Evolutionary conservation across 2,329 filamentous ascomycete genomes (phyloP), one percentile per base, ranked within the genome.

Genomic region (Beauveria sp.): DNA sequence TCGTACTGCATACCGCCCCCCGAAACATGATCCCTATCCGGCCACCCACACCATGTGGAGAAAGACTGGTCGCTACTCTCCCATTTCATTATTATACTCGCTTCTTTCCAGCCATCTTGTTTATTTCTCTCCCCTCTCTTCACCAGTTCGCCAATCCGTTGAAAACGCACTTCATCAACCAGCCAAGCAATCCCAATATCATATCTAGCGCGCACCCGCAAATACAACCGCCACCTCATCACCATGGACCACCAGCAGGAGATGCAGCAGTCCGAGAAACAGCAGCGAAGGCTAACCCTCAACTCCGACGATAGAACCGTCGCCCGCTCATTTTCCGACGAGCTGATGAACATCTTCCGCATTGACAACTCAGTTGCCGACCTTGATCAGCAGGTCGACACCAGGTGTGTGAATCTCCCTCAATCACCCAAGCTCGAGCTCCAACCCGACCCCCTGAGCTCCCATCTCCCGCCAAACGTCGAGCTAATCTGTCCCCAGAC

Each of bases 321-420:
- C 75, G 92, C 92, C 59, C 88, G 86, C 68, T 91, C 89, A 71
- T 96, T 97, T 77, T 93, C 91, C 63, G 80, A 86, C 50, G 90
- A 93, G 72, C 81, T 97, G 63, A 89, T 93, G 79, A 88, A 91
- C 72, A 88, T 96, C 67, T 97, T 97, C 79, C 88, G 89, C 70
- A 87, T 97, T 70, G 90, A 94, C 67, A 88, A 86, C 74, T 88
- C 87, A 67, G 71, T 94, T 62, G 84, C 88, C 69, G 83, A 88
- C 64, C 81, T 96, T 41, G 85, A 89, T 69, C 81, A 88, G 72
- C 84, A 89, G 66, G 85, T 96, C 63, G 84, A 91, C 71, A 84
- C 91, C 74, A 93, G 92, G 92, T 97, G 79, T 70, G 87, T 77
- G 20, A 20, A 14, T 2, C 34, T 47, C 52, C 50, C 48, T 51